Base-by-base conservation (phyloP, 306 rosid genomes). In the Dalbergia cultrata region DNA sequence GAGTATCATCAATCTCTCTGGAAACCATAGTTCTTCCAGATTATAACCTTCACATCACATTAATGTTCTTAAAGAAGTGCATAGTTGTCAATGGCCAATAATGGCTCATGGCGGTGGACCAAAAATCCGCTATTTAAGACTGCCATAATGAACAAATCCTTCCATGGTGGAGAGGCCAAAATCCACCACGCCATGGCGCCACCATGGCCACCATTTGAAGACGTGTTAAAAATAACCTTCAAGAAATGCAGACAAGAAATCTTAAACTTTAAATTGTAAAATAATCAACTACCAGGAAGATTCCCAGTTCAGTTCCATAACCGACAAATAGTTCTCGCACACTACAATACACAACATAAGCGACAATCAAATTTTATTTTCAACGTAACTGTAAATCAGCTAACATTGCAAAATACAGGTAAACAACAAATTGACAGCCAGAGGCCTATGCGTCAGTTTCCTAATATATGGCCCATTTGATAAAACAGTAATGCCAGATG, bases 391-490 rank as follows among this genome's bases (percentile, higher is more conserved):
- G 17, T 7, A 6, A 5, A 34, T 16, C 53, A 66, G 43, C 10
- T 17, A 8, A 33, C 34, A 18, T 21, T 7, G 18, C 26, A 8
- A 49, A 45, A 56, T 21, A 49, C 18, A 4, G 61, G n/a, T 13
- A 19, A 14, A 18, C 10, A 60, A 61, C 69, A 18, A 74, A 14
- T 37, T 8, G 7, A 5, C 41, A 37, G 0, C 41, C 43, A 41
- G 13, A 58, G 37, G 66, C 49, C 21, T 49, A 71, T 14, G 45
- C 75, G 35, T 80, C 43, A 14, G 47, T 37, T 43, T 43, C 49
- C 8, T 7, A 8, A 61, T 13, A 17, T 37, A 71, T 10, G n/a
- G 47, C 50, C 16, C 16, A 62, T 45, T 71, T 22, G 17, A 16
- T 45, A 53, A 31, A 43, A 16, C 59, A 37, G 74, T 56, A 52